Percentiles rank a stretch among this genome's conserved stretches.
Evolutionary conservation across 345 rosid species (phyloP).

Genomic region (Gossypium thurberi): DNA sequence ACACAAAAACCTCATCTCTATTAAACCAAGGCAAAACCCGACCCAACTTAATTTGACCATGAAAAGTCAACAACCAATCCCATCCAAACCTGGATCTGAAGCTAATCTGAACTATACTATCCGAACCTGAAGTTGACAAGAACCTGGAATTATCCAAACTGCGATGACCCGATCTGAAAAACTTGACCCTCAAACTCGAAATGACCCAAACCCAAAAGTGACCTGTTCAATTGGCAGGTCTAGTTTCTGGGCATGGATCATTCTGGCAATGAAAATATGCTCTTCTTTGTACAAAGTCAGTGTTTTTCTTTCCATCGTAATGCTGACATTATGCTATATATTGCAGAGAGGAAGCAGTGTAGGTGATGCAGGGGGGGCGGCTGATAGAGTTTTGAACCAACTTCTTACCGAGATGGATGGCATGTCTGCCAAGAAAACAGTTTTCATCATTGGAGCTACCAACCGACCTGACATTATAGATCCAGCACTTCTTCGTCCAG

Average conservation of each 20-base stretch:
- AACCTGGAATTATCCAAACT: too few relatives aligned
- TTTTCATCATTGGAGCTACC: conserved; percentile 92
- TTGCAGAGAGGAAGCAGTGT: conserved; percentile 84
- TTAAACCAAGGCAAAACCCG: too few relatives aligned
- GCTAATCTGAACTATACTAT: too few relatives aligned
- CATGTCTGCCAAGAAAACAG: conserved; percentile 93
- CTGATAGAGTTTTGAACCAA: conserved; percentile 91
- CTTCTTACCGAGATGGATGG: conserved; percentile 98
- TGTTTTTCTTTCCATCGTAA: not conserved
- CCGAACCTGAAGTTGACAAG: too few relatives aligned
- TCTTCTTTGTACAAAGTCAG: not conserved
- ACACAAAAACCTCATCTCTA: too few relatives aligned
- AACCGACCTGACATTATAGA: conserved; percentile 93
- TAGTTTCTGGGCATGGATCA: not conserved
- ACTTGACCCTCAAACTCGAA: too few relatives aligned
- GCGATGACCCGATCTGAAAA: too few relatives aligned
- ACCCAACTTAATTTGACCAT: too few relatives aligned
- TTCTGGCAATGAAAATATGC: not conserved
- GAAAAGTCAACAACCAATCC: too few relatives aligned
- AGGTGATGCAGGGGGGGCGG: conserved; percentile 97
- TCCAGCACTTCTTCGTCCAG: conserved; percentile 94
- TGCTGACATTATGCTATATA: not conserved
- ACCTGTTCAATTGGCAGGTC: too few relatives aligned
- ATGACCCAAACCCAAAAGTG: too few relatives aligned
- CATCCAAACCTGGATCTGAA: too few relatives aligned